Evolutionary conservation across 139 green algal genomes (phyloP), one percentile per base, ranked within the genome.

Genomic region (Micractinium conductrix): DNA sequence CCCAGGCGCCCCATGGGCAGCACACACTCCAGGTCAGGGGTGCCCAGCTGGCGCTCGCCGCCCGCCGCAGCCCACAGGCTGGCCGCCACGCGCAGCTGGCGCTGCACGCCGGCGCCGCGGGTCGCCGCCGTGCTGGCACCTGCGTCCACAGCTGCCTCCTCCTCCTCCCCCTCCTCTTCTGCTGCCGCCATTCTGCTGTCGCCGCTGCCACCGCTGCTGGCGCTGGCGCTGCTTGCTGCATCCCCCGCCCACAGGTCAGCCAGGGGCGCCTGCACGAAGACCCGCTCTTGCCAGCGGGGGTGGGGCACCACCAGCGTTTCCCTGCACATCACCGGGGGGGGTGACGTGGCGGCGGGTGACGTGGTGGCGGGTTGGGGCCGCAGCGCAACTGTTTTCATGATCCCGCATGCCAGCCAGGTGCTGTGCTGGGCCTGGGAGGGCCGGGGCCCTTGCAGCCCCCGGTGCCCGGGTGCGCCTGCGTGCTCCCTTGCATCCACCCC

Each of bases 221-320:
- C 40, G 35, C 37, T 4, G 43, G 35, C 44, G 43, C 48, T 74
- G 17, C 7, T 12, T 50, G 35, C 12, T 48, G 30, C 45, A 40
- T 16, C 26, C 28, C 9, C 30, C 28, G 24, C 55, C 21, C 53
- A 84, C 24, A 98, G 89, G 79, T 98, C 94, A 19, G 87, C 87
- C 3, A 99, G 78, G 4, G 96, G 96, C 1, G 93, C 94, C 65
- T 93, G 90, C 10, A 99, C 97, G 93, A 99, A 99, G 5, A 83
- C 55, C 4, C 97, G 90, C 88, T 98, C 95, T 26, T 88, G 81
- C 94, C 95, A 97, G 58, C 96, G 89, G 5, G 91, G 85, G 78
- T 98, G 96, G 1, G 96, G 96, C 14, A 98, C 80, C 14, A 84
- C 72, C 53, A 98, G 87, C 21, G 48, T 40, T 35, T 93, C 86